These are phyloP conservation scores for Xylogone sp. DNA, from an alignment of 2,329 filamentous ascomycete species.

Conservation along the genomic window DNA sequence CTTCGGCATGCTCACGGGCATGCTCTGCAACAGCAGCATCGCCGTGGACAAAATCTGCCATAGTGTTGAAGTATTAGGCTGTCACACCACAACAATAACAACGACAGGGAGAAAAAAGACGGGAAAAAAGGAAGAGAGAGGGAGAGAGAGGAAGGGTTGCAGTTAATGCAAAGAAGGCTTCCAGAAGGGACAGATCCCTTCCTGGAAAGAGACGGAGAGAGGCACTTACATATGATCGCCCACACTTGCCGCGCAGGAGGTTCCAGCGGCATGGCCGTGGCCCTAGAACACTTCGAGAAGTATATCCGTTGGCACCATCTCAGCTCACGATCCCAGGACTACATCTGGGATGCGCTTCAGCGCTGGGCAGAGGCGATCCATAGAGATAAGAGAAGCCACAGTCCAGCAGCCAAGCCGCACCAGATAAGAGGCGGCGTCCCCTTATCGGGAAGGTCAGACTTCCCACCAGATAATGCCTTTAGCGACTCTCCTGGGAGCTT, in stretches of 20 bases:
- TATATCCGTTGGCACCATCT: background rate
- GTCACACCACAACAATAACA: background rate
- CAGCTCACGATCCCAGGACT: background rate
- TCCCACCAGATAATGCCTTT: too few relatives aligned
- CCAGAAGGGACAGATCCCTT: background rate
- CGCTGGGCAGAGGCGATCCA: background rate
- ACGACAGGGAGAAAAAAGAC: background rate
- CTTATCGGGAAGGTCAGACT: too few relatives aligned
- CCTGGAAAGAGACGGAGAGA: background rate
- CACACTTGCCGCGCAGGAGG: background rate
- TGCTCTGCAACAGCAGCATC: constrained; percentile 18
- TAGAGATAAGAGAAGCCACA: background rate
- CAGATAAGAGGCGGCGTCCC: too few relatives aligned
- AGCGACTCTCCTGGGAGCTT: too few relatives aligned
- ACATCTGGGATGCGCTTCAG: background rate
- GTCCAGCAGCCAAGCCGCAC: too few relatives aligned
- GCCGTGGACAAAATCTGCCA: constrained; percentile 23
- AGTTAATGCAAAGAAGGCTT: background rate
- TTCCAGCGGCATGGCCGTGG: background rate
- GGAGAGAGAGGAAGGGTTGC: background rate
- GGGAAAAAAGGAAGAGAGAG: too few relatives aligned
- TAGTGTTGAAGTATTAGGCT: constrained; percentile 1
- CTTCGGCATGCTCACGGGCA: constrained; percentile 14
- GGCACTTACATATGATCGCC: background rate
- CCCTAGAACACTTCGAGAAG: background rate